phyloP scores from a whole-genome alignment of 2,329 filamentous ascomycete genomes.

The Pestalotiopsis sp. region DNA sequence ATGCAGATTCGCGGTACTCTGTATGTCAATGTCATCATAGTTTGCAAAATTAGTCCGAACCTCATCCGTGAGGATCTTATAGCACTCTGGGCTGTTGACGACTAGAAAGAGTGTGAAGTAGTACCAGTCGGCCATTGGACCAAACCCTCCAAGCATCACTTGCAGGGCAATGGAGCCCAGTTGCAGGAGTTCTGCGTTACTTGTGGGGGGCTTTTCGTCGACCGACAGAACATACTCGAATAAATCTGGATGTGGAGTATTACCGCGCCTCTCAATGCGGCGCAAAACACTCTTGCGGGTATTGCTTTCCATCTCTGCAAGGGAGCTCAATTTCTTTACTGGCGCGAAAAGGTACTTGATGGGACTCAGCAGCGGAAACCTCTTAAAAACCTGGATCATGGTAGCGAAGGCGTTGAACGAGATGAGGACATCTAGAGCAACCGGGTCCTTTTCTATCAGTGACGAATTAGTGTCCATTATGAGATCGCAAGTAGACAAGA shows the following conservation, averaged over 20 bases:
- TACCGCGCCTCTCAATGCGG: constrained; percentile 18
- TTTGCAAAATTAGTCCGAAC: constrained; percentile 31
- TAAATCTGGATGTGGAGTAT: constrained; percentile 20
- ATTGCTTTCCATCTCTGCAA: constrained; percentile 13
- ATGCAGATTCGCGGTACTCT: constrained; percentile 23
- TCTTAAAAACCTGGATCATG: constrained; percentile 12
- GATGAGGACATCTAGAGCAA: constrained; percentile 13
- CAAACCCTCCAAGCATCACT: constrained; percentile 16
- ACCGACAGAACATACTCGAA: constrained; percentile 20
- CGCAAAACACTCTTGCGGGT: constrained; percentile 13
- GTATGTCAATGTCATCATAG: constrained; percentile 31
- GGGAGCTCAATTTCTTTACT: background rate
- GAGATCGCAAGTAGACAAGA: background rate
- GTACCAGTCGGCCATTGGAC: constrained; percentile 17
- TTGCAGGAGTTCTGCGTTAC: constrained; percentile 7
- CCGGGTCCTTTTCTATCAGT: constrained; percentile 9
- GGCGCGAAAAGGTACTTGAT: constrained; percentile 20
- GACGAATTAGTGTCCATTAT: background rate
- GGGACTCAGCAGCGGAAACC: constrained; percentile 18
- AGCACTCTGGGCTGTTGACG: constrained; percentile 26
- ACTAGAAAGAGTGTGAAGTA: constrained; percentile 14
- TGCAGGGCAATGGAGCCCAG: constrained; percentile 19
- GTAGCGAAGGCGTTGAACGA: constrained; percentile 13
- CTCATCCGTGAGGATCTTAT: constrained; percentile 28
- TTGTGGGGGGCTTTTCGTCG: background rate